phyloP scores from a whole-genome alignment of 805 yeast genomes.

The Starmerella apis region DNA sequence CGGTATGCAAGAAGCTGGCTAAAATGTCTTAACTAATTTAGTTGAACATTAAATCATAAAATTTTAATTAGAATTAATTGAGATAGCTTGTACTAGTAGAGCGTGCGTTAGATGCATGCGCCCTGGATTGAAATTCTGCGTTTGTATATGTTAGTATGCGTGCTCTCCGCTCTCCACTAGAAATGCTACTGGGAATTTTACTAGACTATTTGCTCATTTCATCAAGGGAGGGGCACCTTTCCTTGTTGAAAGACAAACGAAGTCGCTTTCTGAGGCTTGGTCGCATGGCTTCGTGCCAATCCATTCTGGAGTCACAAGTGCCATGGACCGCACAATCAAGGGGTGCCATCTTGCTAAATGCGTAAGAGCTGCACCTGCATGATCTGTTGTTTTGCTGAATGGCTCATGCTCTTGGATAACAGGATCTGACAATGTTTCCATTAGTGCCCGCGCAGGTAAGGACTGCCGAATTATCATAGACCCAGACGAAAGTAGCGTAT shows the following conservation, averaged over 20 bases:
- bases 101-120: too few relatives aligned
- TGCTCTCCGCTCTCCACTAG: neutral
- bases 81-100: too few relatives aligned
- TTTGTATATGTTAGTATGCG: too few relatives aligned
- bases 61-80: too few relatives aligned
- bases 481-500: constrained; percentile 2
- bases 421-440: constrained; percentile 12
- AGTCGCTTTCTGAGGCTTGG: neutral
- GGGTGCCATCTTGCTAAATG: constrained; percentile 18
- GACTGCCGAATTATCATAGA: constrained; percentile 7
- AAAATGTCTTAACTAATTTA: too few relatives aligned
- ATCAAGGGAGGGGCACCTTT: too few relatives aligned
- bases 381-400: constrained; percentile 4
- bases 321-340: constrained; percentile 2
- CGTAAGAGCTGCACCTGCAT: constrained; percentile 15
- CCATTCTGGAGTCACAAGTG: constrained; percentile 9
- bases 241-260: neutral
- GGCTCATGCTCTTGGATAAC: constrained; percentile 9
- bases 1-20: too few relatives aligned
- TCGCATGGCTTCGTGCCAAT: constrained; percentile 7
- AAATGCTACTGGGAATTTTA: too few relatives aligned
- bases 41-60: too few relatives aligned
- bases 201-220: too few relatives aligned
- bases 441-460: neutral
- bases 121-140: too few relatives aligned